Evolutionary conservation across 1,284 basidiomycete species (phyloP).

Genomic region (Trichosporon sp.): DNA sequence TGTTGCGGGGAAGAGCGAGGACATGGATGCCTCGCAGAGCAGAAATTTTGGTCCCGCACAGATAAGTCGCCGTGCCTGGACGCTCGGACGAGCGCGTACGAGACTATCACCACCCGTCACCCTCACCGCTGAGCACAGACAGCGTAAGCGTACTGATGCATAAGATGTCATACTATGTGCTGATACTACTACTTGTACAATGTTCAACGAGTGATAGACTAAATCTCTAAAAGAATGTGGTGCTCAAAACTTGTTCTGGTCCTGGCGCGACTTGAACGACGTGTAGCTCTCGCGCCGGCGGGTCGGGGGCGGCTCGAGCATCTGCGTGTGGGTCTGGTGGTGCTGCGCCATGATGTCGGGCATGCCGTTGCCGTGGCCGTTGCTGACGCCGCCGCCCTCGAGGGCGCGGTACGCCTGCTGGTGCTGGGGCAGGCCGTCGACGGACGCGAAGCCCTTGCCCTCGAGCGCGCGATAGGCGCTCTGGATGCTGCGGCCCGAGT

Average conservation of each 20-base stretch:
- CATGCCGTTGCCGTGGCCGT: not conserved
- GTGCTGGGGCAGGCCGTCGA: not conserved
- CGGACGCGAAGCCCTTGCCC: not conserved
- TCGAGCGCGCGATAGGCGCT: not conserved
- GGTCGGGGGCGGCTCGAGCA: not conserved
- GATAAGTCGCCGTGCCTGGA: not conserved
- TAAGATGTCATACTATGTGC: conserved; percentile 1
- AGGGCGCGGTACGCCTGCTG: not conserved
- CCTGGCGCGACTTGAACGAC: not conserved
- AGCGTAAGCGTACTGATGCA: no score
- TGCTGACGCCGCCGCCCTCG: not conserved
- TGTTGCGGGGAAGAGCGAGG: not conserved
- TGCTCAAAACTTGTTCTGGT: not conserved
- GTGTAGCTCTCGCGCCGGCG: not conserved
- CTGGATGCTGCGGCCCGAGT: not conserved
- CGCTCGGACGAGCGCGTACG: not conserved
- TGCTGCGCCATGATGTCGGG: not conserved
- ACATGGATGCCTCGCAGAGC: not conserved
- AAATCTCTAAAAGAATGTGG: not conserved
- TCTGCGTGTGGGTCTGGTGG: not conserved
- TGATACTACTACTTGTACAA: not conserved
- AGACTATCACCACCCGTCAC: not conserved
- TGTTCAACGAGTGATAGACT: not conserved
- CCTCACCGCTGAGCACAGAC: no score
- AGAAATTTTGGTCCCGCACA: not conserved